A percentile compares a stretch with the other conserved stretches of the same genome.
Conservation (phyloP, 306 rosid genomes). For the Cicer bijugum region DNA sequence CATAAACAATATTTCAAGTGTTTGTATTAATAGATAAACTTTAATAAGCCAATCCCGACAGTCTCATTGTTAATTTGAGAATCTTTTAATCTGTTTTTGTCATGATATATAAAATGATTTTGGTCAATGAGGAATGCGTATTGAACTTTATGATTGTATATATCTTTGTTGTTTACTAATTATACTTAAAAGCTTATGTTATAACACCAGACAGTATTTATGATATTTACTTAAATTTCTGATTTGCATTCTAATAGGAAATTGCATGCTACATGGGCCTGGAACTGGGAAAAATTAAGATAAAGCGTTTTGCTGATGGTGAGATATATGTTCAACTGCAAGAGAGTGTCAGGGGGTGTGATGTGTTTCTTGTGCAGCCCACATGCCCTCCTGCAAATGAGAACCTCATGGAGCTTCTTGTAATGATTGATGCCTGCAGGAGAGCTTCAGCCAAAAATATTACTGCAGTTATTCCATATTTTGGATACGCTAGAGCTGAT, state of each 20-base stretch:
- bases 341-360: conserved; percentile 97
- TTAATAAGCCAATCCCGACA: too few species aligned
- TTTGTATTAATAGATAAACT: neutral
- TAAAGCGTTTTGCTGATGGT: conserved; percentile 94
- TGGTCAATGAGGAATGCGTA: neutral
- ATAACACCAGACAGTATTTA: neutral
- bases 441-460: conserved; percentile 96
- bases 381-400: conserved; percentile 98
- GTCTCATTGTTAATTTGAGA: too few species aligned
- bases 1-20: neutral
- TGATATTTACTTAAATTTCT: conserved; percentile 18
- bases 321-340: conserved; percentile 96
- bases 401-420: conserved; percentile 92
- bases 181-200: conserved; percentile 22
- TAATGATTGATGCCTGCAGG: conserved; percentile 93
- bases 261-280: conserved; percentile 96
- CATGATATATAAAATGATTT: neutral
- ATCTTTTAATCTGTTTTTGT: neutral
- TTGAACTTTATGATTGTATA: neutral
- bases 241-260: conserved; percentile 57
- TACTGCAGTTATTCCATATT: conserved; percentile 93
- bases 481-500: conserved; percentile 98
- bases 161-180: conserved; percentile 28
- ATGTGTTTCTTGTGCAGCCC: conserved; percentile 92
- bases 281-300: conserved; percentile 83